phyloP scores from a whole-genome alignment of 257 asterid genomes.

The Nicotiana knightiana region DNA sequence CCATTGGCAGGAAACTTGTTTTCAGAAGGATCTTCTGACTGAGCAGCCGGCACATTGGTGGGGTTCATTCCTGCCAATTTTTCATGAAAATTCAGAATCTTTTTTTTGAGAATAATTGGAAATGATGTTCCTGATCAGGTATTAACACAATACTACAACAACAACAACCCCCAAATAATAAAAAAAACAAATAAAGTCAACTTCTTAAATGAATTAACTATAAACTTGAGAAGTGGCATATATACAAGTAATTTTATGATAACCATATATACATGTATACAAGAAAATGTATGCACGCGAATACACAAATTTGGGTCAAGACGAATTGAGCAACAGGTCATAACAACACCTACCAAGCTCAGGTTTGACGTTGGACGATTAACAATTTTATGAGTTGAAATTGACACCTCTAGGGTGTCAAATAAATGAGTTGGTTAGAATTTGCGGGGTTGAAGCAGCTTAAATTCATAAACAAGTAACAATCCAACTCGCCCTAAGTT shows the following conservation, averaged over 20 bases:
- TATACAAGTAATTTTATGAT: background rate
- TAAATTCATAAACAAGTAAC: background rate
- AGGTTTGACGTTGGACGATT: background rate
- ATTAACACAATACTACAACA: background rate
- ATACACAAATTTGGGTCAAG: background rate
- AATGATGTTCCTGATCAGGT: background rate
- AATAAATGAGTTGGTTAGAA: background rate
- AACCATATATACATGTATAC: background rate
- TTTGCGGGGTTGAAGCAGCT: background rate
- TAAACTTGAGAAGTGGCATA: background rate
- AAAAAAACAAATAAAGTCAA: background rate
- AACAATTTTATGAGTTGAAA: background rate
- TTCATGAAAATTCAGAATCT: background rate
- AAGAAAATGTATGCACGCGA: background rate
- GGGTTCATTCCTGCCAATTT: conserved; percentile 26
- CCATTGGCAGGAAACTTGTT: conserved; percentile 48
- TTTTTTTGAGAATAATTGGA: background rate
- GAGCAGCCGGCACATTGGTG: background rate
- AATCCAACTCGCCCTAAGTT: background rate
- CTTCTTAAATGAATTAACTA: background rate
- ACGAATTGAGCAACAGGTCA: background rate
- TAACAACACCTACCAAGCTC: background rate
- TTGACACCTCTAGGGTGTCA: background rate
- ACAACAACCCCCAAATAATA: background rate
- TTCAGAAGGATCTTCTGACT: conserved; percentile 20